Base-by-base conservation (phyloP, 78 protist species). In the Paratrimastix pyriformis region DNA sequence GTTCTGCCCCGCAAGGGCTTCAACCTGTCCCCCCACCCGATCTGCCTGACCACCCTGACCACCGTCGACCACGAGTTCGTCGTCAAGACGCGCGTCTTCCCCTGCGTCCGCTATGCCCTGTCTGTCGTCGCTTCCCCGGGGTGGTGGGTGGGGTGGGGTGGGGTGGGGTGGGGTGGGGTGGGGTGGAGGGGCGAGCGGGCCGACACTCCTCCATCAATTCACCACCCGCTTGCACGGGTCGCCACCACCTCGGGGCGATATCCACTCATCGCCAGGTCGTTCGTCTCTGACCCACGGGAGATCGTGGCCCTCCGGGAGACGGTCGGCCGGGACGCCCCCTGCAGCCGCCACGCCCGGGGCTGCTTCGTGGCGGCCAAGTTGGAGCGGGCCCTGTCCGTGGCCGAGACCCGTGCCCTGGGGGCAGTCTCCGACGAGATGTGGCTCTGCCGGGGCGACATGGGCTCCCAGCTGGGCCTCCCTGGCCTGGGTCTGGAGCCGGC, bases 381-480 rank as follows among this genome's bases (percentile, higher is more conserved):
- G 50, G 75, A 70, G 57, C 52, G 13, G 11, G 54, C 26, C 18
- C 18, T 70, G 29, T 4, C 11, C 29, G 5, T 70, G 4, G 54
- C 9, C 5, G 29, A 26, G 15, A 54, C 30, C 15, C 32, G 35
- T 18, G 57, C 32, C 32, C 57, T 70, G 8, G 21, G 33, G 13
- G 21, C 24, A 8, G 33, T 40, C 33, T 33, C n/a, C 30, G 75
- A 70, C 33, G 18, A 24, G 5, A 13, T 40, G 7, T 70, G 75
- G 75, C 9, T 70, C 5, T 70, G 75, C 32, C 52, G 75, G 30
- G 75, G 75, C 15, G 75, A 70, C 32, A 9, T 70, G 5, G 75
- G 75, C 33, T 35, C 57, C 33, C 58, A 70, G 29, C 15, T 70
- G 52, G 52, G 52, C 13, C 72, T 66, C 72, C 7, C 29, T 33